Percentiles rank a stretch among this genome's conserved stretches.
phyloP scores from a whole-genome alignment of 495 filamentous ascomycete species.

The Clavariopsis aquatica region DNA sequence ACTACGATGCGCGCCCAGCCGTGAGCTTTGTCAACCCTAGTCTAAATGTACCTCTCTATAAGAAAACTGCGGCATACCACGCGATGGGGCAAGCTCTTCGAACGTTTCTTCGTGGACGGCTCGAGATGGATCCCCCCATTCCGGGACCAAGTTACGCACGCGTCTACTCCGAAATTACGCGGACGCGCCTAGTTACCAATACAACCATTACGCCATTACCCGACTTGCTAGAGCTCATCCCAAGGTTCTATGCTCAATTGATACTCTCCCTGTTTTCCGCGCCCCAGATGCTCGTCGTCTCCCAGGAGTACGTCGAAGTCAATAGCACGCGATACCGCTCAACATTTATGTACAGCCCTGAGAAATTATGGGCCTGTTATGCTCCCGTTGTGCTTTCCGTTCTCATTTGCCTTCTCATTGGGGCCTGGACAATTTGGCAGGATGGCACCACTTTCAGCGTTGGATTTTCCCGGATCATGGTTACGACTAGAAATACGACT shows the following conservation, averaged over 20 bases:
- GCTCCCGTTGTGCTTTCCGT: slow-evolving; percentile 39
- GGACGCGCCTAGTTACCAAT: slow-evolving; percentile 39
- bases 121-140: slow-evolving; percentile 30
- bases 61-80: slow-evolving; percentile 41
- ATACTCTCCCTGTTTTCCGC: slow-evolving; percentile 44
- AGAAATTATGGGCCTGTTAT: slow-evolving; percentile 45
- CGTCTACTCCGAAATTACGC: slow-evolving; percentile 34
- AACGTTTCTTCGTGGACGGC: slow-evolving; percentile 36
- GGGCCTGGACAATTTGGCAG: slow-evolving; percentile 18
- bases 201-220: slow-evolving; percentile 24
- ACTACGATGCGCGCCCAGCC: slow-evolving; percentile 8
- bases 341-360: slow-evolving; percentile 39
- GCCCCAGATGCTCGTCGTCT: slow-evolving; percentile 41
- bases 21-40: slow-evolving; percentile 14
- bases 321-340: slow-evolving; percentile 34
- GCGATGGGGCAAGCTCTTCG: slow-evolving; percentile 38
- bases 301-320: slow-evolving; percentile 25
- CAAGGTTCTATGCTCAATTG: slow-evolving; percentile 42
- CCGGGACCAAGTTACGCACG: slow-evolving; percentile 27
- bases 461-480: slow-evolving; percentile 31
- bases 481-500: slow-evolving; percentile 29
- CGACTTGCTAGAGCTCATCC: slow-evolving; percentile 31
- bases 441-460: slow-evolving; percentile 30
- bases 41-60: slow-evolving; percentile 33
- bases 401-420: slow-evolving; percentile 25